Evolutionary conservation across 129 eudicot genomes (phyloP), one percentile per base, ranked within the genome.

Genomic region (Ambrosia trifida): DNA sequence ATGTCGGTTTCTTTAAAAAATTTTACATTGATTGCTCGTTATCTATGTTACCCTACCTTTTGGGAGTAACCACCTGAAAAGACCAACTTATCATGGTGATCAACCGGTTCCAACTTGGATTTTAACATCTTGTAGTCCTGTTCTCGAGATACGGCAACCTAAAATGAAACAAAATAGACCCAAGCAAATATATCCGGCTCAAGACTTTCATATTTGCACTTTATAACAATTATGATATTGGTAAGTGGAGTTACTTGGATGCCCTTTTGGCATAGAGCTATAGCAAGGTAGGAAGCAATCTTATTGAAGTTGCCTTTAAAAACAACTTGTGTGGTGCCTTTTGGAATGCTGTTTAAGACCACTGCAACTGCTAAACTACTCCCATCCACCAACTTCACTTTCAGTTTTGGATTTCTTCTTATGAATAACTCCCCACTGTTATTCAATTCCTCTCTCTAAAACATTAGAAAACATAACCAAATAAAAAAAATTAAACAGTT

Each of bases 361-460:
- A 90, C 74, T 20, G 96, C 94, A 78, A 85, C 83, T 8, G 78
- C 95, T 58, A 90, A 85, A 68, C 95, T 87, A 73, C 87, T 87
- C 36, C 96, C 96, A 79, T 90, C 96, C 38, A 90, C 87, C 68
- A 90, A 2, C 83, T 77, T 90, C 78, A 90, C 81, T 58, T 81
- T 85, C 10, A 90, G 80, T 28, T 80, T 13, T 16, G 96, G 96
- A 13, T 90, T 73, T 69, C 74, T 83, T 71, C 66, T 78, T 19
- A 84, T 32, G 76, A 80, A 87, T 14, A 87, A 49, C 35, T 85
- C 85, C 17, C 96, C 91, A 54, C 49, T 70, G 33, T 30, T 72
- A 64, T 90, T 90, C 31, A 87, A 52, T 8, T 74, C 66, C 43
- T 83, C 87, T 8, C 83, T 87, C 95, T 90, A 69, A 65, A 76